Evolutionary conservation across 495 filamentous ascomycete species (phyloP).

Genomic region (Xylaria castorea): DNA sequence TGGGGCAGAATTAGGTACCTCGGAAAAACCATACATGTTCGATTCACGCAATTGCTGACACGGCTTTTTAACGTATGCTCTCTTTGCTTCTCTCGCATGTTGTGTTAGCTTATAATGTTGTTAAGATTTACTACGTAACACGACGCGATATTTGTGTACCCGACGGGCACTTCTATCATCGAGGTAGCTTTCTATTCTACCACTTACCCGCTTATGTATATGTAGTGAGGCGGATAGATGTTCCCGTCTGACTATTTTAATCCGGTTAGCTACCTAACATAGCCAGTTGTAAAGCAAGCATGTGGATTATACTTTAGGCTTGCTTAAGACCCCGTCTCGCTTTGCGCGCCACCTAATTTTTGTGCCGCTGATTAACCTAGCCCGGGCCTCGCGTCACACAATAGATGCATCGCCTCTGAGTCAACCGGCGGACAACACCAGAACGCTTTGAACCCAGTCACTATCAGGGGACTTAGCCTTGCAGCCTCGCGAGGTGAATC

Average conservation of each 20-base stretch:
- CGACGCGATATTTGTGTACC: background rate
- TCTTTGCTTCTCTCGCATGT: background rate
- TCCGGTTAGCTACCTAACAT: background rate
- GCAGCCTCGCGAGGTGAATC: background rate
- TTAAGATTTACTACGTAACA: background rate
- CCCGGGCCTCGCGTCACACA: background rate
- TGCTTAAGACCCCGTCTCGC: background rate
- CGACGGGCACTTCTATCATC: background rate
- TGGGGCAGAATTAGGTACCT: background rate
- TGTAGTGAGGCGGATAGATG: too few relatives aligned
- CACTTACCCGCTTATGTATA: too few relatives aligned
- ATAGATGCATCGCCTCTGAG: background rate
- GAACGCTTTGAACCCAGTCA: background rate
- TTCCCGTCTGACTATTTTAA: background rate
- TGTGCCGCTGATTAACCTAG: background rate
- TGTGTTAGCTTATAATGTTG: background rate
- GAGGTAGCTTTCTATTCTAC: too few relatives aligned
- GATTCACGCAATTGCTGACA: background rate
- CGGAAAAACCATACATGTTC: background rate
- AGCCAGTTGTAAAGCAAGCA: too few relatives aligned
- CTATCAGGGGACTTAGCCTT: background rate
- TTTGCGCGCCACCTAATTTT: background rate
- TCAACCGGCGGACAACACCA: background rate
- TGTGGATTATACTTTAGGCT: too few relatives aligned
- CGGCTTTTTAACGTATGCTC: background rate